Evolutionary conservation across 805 yeast genomes (phyloP), one percentile per base, ranked within the genome.

Genomic region (Sungouiella thailandica): DNA sequence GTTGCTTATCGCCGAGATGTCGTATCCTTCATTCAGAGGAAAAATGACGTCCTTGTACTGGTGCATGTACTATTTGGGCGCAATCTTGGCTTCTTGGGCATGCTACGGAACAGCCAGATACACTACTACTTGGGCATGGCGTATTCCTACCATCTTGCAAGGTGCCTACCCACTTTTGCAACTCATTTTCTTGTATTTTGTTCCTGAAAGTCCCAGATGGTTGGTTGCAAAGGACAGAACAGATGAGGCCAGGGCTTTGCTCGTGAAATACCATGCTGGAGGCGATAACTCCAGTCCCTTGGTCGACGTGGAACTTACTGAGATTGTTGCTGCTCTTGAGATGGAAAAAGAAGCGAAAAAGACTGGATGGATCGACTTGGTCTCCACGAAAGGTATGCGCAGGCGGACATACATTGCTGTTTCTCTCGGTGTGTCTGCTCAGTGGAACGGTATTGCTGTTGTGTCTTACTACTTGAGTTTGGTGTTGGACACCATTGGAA

Each of bases 141-240:
- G 75, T 58, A 55, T 74, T 35, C 80, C 80, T 31, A 59, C 74
- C 16, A 60, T 63, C 30, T 36, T 74, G 20, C 80, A 75, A 55
- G 72, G 69, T 25, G 41, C 58, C 17, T 55, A 68, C 39, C 76
- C 80, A 3, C 15, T 63, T 2, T 7, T 66, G 14, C 76, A 70
- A 46, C 17, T 59, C 6, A 13, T 7, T 9, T 19, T 32, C 25
- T 31, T 43, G 26, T 42, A 55, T 18, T 43, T 34, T 19, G 57
- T 67, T 36, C 77, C 78, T 23, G 76, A 70, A 47, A 61, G 69
- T 19, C 76, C 76, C 40, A 56, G 76, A 48, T 71, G 38, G 44
- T 56, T 59, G 29, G 46, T 69, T 33, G 51, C 60, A n/a, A 59
- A 58, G 40, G 70, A 67, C 16, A 53, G 61, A 40, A 39, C 49